Evolutionary conservation across 495 filamentous ascomycete species (phyloP).

Genomic region (Xanthoparmelia taractica): DNA sequence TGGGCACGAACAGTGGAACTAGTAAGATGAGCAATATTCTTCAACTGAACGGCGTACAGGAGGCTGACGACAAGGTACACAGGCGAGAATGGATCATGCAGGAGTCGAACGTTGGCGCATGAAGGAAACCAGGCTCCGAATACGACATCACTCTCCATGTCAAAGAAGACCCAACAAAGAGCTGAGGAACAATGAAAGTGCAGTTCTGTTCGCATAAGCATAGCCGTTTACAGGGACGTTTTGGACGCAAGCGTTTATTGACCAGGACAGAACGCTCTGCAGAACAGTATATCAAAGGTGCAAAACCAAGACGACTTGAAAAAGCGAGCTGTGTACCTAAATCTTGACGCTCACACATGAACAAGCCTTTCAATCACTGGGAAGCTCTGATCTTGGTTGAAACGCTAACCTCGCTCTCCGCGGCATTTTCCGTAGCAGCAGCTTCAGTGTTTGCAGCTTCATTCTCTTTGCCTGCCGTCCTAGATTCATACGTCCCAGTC

Average conservation of each 20-base stretch:
- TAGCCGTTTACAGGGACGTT: background rate
- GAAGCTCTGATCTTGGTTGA: background rate
- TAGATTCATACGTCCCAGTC: background rate
- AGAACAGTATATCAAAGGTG: background rate
- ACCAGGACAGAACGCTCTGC: background rate
- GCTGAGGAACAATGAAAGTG: background rate
- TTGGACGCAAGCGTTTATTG: background rate
- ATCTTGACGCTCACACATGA: background rate
- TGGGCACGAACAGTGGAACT: background rate
- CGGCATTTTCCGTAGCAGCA: background rate
- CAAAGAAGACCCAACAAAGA: background rate
- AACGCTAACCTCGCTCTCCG: background rate
- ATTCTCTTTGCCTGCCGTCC: background rate
- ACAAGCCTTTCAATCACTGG: background rate
- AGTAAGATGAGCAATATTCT: background rate
- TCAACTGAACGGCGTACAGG: background rate
- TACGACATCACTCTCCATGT: too few relatives aligned
- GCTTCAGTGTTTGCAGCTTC: background rate
- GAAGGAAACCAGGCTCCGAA: background rate
- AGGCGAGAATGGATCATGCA: background rate
- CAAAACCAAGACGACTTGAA: background rate
- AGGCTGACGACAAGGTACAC: background rate
- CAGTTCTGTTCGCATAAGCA: background rate
- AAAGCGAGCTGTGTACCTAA: background rate
- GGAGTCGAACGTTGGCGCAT: background rate